Percentiles rank a stretch among this genome's conserved stretches.
Conservation (phyloP, 352 stramenopile genomes). For the Phytophthora cryptogea region DNA sequence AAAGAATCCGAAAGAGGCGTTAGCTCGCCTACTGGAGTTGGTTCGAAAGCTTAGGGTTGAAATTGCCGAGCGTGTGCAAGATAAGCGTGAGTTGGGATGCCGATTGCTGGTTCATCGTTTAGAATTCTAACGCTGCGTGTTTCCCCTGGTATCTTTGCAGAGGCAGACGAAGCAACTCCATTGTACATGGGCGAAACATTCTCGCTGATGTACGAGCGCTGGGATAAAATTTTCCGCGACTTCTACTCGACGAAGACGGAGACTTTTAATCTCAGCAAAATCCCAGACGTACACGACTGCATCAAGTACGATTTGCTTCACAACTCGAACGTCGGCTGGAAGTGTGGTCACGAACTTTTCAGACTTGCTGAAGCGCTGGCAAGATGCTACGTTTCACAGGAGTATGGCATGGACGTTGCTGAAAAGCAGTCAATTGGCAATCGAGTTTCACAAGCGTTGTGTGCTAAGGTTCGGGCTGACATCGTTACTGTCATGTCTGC, state of each 20-base stretch:
- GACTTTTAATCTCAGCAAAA: slow-evolving; percentile 94
- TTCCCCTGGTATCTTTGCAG: slow-evolving; percentile 22
- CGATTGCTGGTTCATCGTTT: background rate
- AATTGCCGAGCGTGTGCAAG: slow-evolving; percentile 71
- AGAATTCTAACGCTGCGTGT: slow-evolving; percentile 8
- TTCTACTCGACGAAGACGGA: slow-evolving; percentile 93
- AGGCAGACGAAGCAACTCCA: slow-evolving; percentile 80
- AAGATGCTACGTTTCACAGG: slow-evolving; percentile 97
- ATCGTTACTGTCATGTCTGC: slow-evolving; percentile 84
- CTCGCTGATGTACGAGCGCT: slow-evolving; percentile 91
- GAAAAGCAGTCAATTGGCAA: slow-evolving; percentile 97
- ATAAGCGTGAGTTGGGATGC: slow-evolving; percentile 55
- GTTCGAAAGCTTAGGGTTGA: slow-evolving; percentile 78
- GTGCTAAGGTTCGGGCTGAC: slow-evolving; percentile 98
- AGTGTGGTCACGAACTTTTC: slow-evolving; percentile 92
- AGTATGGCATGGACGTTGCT: slow-evolving; percentile 90
- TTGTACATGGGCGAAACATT: slow-evolving; percentile 98
- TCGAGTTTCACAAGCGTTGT: slow-evolving; percentile 96
- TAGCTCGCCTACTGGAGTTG: slow-evolving; percentile 73
- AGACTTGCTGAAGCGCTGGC: slow-evolving; percentile 94
- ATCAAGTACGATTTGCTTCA: slow-evolving; percentile 99
- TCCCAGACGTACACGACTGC: slow-evolving; percentile 98
- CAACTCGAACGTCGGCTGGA: slow-evolving; percentile 93
- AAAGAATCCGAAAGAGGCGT: slow-evolving; percentile 80
- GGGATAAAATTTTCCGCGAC: slow-evolving; percentile 94